These are phyloP conservation scores for Atalantia buxifolia DNA, from an alignment of 345 rosid species.

Conservation along the genomic window DNA sequence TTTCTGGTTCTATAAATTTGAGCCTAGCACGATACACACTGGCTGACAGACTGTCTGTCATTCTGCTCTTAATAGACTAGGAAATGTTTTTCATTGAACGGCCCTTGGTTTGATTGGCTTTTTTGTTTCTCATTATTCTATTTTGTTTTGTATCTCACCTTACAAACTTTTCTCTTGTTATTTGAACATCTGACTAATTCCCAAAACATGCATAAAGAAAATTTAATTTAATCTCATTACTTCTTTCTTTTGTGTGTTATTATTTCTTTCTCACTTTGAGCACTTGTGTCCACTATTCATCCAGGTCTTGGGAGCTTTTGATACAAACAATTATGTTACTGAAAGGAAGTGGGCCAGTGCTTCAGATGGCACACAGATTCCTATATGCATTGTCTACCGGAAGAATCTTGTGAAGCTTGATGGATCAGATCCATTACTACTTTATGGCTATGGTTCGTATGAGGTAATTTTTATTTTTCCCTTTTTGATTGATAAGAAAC, in stretches of 20 bases:
- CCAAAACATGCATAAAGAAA: background rate
- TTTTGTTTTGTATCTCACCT: background rate
- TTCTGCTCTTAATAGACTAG: too few species aligned
- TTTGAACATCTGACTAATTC: background rate
- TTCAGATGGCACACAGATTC: slow-evolving; percentile 80
- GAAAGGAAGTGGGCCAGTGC: slow-evolving; percentile 92
- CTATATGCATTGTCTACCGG: slow-evolving; percentile 71
- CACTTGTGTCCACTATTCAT: slow-evolving; percentile 5
- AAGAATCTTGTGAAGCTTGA: slow-evolving; percentile 76
- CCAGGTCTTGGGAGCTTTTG: slow-evolving; percentile 91
- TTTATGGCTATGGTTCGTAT: slow-evolving; percentile 94
- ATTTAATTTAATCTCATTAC: background rate
- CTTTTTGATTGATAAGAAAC: too few species aligned
- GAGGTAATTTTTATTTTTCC: slow-evolving; percentile 49
- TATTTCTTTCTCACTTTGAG: background rate
- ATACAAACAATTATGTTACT: slow-evolving; percentile 70
- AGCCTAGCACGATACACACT: too few species aligned
- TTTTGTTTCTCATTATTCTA: background rate
- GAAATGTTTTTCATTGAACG: background rate
- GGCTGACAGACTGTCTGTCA: background rate
- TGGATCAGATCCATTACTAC: slow-evolving; percentile 77
- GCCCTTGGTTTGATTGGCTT: background rate
- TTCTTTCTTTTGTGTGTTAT: background rate
- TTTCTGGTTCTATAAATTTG: background rate
- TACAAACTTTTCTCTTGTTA: background rate